Base-by-base conservation (phyloP, 306 rosid species). In the Lathyrus oleraceus region DNA sequence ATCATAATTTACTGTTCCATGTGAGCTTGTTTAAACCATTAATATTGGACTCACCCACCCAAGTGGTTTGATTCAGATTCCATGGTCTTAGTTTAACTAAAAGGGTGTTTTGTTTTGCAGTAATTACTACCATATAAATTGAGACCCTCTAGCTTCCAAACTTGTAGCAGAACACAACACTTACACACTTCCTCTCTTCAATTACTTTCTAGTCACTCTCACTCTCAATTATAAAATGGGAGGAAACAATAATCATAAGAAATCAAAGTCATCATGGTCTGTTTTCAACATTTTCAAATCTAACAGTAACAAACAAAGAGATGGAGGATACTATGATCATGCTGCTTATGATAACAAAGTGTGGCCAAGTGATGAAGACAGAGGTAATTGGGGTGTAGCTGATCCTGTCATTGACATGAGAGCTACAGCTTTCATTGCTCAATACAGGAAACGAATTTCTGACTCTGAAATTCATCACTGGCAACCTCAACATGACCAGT, bases 291-390 rank as follows among this genome's bases (percentile, higher is more conserved):
- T 88, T 30, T 87, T 93, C 83, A 87, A 82, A 75, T 53, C 91
- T 0, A 72, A 25, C 64, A 69, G 30, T 62, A 70, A 70, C 17
- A 84, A 54, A 54, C 69, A 66, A 6, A 71, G 82, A 67, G 70
- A 71, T 0, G 54, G 39, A 52, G 65, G 52, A 6, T 65, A 70
- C 2, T 17, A 71, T 7, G 8, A 67, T 12, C 63, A 59, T 35
- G 27, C 23, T 39, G 5, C 12, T 38, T 19, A 78, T 49, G 85
- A 75, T 0, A 88, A 57, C 61, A 79, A 61, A 78, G 89, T 88
- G 14, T 87, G 89, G 91, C 85, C 89, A 0, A 93, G 96, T 48
- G 94, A 90, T 27, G 91, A 77, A 47, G 98, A 93, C 70, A 79
- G 77, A 75, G 87, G 75, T 1, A 65, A 66, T 1, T 80, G 67